A percentile compares a stretch with the other conserved stretches of the same genome.
Conservation (phyloP, 192 early-diverging fungal species). For the Mortierella hygrophila region DNA sequence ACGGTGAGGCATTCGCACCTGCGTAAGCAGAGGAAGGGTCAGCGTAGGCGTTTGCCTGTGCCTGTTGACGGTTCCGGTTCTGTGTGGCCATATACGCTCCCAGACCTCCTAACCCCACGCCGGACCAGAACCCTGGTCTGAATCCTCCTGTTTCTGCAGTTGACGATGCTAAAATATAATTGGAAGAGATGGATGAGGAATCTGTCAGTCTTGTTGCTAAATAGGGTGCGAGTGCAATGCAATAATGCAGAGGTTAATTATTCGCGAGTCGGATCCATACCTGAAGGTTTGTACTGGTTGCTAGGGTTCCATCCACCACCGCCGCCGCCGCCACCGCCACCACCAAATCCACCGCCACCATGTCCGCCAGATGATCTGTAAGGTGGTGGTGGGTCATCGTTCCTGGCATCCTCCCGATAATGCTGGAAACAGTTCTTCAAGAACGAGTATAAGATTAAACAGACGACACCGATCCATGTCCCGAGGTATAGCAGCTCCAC, state of each 20-base stretch:
- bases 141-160: constrained; percentile 18
- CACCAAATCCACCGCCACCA: constrained; percentile 17
- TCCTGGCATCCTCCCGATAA: not conserved
- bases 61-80: constrained; percentile 8
- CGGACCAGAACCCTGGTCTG: constrained; percentile 56
- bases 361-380: constrained; percentile 25
- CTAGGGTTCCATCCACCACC: constrained; percentile 25
- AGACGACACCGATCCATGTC: constrained; percentile 32
- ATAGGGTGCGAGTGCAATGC: not conserved
- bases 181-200: not conserved
- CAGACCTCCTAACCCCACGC: constrained; percentile 44
- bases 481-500: constrained; percentile 21
- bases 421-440: constrained; percentile 23
- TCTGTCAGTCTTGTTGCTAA: not conserved
- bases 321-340: constrained; percentile 21
- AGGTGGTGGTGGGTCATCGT: constrained; percentile 46
- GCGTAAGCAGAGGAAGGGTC: too few relatives aligned
- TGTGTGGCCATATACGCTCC: constrained; percentile 37
- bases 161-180: not conserved
- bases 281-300: constrained; percentile 23
- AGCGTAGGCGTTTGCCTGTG: not conserved
- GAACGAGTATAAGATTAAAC: constrained; percentile 30
- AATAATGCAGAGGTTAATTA: not conserved
- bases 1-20: not conserved
- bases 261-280: not conserved